Base-by-base conservation (phyloP, 164 flowering plant species). In the Platanus orientalis region DNA sequence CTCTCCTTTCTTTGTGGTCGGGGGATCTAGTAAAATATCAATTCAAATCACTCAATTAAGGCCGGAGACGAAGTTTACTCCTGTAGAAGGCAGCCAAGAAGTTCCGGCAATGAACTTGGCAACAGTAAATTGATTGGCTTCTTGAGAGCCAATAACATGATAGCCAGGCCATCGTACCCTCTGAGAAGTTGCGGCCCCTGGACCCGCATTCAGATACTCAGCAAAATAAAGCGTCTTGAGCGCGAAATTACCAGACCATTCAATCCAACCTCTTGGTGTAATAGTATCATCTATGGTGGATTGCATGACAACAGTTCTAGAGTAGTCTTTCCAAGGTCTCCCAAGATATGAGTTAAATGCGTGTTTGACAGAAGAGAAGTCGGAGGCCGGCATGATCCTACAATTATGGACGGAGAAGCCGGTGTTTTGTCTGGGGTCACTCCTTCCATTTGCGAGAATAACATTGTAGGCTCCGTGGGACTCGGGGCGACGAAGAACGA, bases 261-360 rank as follows among this genome's bases (percentile, higher is more conserved):
- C 75, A 17, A 70, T 10, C 84, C 84, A 83, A 0, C 87, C 84
- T 49, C 69, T 60, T 0, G 77, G 55, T 0, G 55, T 26, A 27
- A 83, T 72, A 0, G 57, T 27, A 20, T 74, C 83, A 20, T 79
- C 83, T 1, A 83, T 76, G 60, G 21, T 58, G 0, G 83, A 64
- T 39, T 76, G 58, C 82, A 83, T 79, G 55, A 83, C 69, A 12
- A 81, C 76, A 0, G 84, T 20, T 34, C 87, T 77, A 2, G 84
- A 72, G 42, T 81, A 83, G 47, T 60, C 23, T 40, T 73, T 80
- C 84, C 86, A 83, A 5, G 86, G 84, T 48, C 86, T 64, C 6
- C 86, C 86, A 0, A 83, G 68, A 51, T 75, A 83, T 1, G 85
- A 71, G 5, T 57, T 54, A 26, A 44, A 26, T 0, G 69, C 69